Evolutionary conservation across 2,329 filamentous ascomycete species (phyloP).

Genomic region (Coleophoma cylindrospora): DNA sequence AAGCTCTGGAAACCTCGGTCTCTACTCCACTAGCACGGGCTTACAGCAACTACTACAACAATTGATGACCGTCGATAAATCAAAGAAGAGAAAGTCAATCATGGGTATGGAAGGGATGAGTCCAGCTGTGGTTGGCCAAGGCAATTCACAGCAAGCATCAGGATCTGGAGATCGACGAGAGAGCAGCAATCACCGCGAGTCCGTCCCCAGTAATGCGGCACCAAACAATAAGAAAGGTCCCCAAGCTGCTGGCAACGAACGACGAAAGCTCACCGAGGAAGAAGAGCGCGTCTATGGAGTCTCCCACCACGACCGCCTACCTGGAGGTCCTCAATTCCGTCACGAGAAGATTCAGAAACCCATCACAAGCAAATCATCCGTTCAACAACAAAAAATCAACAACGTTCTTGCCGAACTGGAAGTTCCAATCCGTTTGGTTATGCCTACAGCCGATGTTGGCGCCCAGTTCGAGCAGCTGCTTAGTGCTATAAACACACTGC

Average conservation of each 20-base stretch:
- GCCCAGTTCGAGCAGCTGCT: constrained; percentile 68
- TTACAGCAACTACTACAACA: constrained; percentile 77
- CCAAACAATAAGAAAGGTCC: constrained; percentile 28
- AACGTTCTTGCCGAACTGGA: constrained; percentile 69
- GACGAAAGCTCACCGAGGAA: constrained; percentile 67
- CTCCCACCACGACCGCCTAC: constrained; percentile 76
- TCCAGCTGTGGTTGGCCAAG: constrained; percentile 28
- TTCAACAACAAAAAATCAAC: constrained; percentile 71
- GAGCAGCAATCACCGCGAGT: constrained; percentile 24
- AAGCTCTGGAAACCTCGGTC: constrained; percentile 62
- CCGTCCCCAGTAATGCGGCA: constrained; percentile 23
- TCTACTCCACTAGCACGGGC: constrained; percentile 77
- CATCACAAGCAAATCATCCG: constrained; percentile 69
- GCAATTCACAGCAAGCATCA: constrained; percentile 24
- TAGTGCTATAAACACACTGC: constrained; percentile 58
- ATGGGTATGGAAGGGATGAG: constrained; percentile 55
- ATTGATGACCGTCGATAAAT: constrained; percentile 77
- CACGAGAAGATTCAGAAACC: constrained; percentile 77
- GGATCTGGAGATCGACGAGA: constrained; percentile 29
- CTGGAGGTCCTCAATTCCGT: constrained; percentile 81
- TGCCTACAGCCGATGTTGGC: constrained; percentile 70
- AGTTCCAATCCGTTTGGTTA: constrained; percentile 62
- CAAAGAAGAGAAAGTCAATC: constrained; percentile 78
- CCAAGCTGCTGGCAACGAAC: constrained; percentile 39
- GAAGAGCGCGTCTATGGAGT: constrained; percentile 82